Percentiles rank a stretch among this genome's conserved stretches.
Conservation (phyloP, 2,329 filamentous ascomycete species). For the Diaporthe citri region DNA sequence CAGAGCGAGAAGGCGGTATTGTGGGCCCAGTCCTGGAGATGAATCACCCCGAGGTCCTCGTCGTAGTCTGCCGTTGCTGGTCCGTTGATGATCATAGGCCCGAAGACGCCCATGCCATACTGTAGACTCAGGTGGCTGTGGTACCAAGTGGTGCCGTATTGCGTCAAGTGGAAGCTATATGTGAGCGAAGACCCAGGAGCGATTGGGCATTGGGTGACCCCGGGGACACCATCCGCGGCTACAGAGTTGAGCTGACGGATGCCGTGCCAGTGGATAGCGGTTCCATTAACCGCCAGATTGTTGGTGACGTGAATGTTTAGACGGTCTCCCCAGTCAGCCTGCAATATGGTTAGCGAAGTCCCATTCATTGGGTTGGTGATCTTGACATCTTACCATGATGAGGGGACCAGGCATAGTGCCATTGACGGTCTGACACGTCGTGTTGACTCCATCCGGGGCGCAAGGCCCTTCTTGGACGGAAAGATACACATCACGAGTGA, state of each 20-base stretch:
- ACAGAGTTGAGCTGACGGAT: constrained; percentile 58
- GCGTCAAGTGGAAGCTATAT: constrained; percentile 50
- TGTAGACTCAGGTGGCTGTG: constrained; percentile 53
- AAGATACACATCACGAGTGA: constrained; percentile 45
- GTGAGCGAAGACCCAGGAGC: constrained; percentile 50
- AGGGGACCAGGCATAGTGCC: constrained; percentile 50
- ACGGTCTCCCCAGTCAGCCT: constrained; percentile 59
- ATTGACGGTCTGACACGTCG: constrained; percentile 48
- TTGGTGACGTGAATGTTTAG: constrained; percentile 73
- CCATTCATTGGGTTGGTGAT: constrained; percentile 44
- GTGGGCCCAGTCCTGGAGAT: constrained; percentile 65
- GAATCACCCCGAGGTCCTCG: constrained; percentile 61
- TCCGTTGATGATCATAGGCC: constrained; percentile 61
- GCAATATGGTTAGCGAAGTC: constrained; percentile 33
- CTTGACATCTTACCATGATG: constrained; percentile 42
- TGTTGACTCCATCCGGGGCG: constrained; percentile 44
- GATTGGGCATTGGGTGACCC: constrained; percentile 57
- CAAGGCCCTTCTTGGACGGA: constrained; percentile 42
- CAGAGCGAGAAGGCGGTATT: constrained; percentile 42
- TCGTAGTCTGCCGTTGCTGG: constrained; percentile 61
- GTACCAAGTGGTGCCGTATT: constrained; percentile 55
- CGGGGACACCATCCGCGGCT: constrained; percentile 57
- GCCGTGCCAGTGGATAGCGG: constrained; percentile 63
- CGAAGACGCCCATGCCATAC: constrained; percentile 58
- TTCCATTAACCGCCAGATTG: constrained; percentile 59